Percentiles rank a stretch among this genome's conserved stretches.
These are phyloP conservation scores for Coemansia sp. DNA, from an alignment of 192 early-diverging fungal genomes.

Conservation along the genomic window DNA sequence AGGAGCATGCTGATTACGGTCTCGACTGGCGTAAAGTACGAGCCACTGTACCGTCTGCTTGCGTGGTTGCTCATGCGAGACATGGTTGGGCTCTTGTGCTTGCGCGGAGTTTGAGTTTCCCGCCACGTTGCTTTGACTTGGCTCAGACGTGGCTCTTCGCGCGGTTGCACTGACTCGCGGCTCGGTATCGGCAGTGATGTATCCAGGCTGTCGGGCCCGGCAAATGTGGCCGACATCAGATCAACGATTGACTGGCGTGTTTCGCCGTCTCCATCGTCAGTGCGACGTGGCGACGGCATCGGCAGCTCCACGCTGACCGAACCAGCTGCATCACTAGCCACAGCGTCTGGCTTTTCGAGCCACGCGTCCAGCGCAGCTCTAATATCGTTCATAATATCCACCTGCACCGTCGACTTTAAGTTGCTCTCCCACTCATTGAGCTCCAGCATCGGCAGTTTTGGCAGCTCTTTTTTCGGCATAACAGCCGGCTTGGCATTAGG, in stretches of 20 bases:
- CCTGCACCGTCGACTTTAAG: conserved; percentile 38
- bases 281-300: neutral
- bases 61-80: conserved; percentile 32
- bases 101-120: conserved; percentile 38
- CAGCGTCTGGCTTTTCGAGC: conserved; percentile 34
- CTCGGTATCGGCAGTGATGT: conserved; percentile 15
- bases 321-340: neutral
- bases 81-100: conserved; percentile 21
- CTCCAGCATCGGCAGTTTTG: conserved; percentile 41
- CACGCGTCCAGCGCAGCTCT: conserved; percentile 42
- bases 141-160: conserved; percentile 15
- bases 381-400: conserved; percentile 46
- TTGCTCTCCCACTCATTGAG: conserved; percentile 47
- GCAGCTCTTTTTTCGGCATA: conserved; percentile 16
- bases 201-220: conserved; percentile 14
- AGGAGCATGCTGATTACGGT: conserved; percentile 76
- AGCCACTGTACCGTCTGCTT: conserved; percentile 43
- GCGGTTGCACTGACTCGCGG: neutral
- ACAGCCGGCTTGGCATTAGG: conserved; percentile 6
- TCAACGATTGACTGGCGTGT: conserved; percentile 22
- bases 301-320: too few relatives aligned
- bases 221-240: conserved; percentile 28
- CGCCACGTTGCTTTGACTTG: conserved; percentile 39
- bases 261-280: conserved; percentile 5
- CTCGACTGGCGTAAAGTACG: conserved; percentile 61